phyloP scores from a whole-genome alignment of 371 early-diverging fungal genomes.

The Synchytrium microbalum region DNA sequence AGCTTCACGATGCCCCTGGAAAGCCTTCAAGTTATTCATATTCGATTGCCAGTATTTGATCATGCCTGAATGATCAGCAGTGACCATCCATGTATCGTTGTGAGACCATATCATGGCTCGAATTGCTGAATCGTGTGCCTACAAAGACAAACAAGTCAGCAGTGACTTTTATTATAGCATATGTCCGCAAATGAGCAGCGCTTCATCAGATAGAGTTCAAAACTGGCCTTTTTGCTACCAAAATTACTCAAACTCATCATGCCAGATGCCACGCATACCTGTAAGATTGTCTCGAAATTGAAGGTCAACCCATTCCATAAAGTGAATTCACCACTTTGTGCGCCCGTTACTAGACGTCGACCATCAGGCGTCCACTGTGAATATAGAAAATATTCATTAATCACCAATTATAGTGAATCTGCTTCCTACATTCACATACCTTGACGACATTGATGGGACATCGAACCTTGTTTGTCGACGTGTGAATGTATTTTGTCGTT shows the following conservation, averaged over 20 bases:
- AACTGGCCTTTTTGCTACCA: not conserved
- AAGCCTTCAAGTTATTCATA: slow-evolving; percentile 94
- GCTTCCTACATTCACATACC: too few species aligned
- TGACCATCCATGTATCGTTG: slow-evolving; percentile 94
- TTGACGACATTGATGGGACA: slow-evolving; percentile 93
- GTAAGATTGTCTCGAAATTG: slow-evolving; percentile 99
- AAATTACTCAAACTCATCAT: slow-evolving; percentile 1
- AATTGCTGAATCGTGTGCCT: slow-evolving; percentile 94
- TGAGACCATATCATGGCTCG: slow-evolving; percentile 98
- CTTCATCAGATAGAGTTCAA: slow-evolving; percentile 5
- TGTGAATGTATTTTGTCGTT: slow-evolving; percentile 91
- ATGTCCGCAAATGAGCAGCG: slow-evolving; percentile 1
- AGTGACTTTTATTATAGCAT: not conserved
- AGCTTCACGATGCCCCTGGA: slow-evolving; percentile 90
- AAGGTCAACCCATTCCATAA: slow-evolving; percentile 99
- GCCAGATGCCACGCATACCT: slow-evolving; percentile 43
- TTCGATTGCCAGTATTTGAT: slow-evolving; percentile 99
- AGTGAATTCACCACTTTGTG: slow-evolving; percentile 97
- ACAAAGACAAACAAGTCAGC: slow-evolving; percentile 5
- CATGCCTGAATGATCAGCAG: slow-evolving; percentile 91
- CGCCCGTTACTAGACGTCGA: slow-evolving; percentile 93
- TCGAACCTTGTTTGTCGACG: slow-evolving; percentile 94
- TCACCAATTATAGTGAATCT: too few species aligned
- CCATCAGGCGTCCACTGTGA: slow-evolving; percentile 98
- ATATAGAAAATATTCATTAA: too few species aligned